Percentiles rank a stretch among this genome's conserved stretches.
Conservation (phyloP, 1,284 basidiomycete species). For the Erythrobasidium hasegawianum region DNA sequence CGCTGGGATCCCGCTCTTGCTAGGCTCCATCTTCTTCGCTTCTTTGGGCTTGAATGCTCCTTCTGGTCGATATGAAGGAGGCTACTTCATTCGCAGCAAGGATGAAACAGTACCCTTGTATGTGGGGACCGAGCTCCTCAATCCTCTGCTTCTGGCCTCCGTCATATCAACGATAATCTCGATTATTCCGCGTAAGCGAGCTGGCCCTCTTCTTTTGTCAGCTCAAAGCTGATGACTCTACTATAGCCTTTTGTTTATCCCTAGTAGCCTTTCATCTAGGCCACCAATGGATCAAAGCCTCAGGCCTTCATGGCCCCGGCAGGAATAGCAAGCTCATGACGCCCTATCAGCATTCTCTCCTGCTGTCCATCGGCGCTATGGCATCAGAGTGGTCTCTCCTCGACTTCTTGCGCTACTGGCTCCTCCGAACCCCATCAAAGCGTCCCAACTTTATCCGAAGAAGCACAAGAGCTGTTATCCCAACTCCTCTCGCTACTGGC, state of each 20-base stretch:
- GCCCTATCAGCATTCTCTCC: conserved; percentile 1
- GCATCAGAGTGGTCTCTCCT: not conserved
- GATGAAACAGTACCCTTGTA: not conserved
- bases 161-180: not conserved
- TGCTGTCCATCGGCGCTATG: not conserved
- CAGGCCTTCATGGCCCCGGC: not conserved
- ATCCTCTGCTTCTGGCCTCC: not conserved
- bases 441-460: not conserved
- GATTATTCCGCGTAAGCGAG: not conserved
- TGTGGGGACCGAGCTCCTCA: not conserved
- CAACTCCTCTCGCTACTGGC: not conserved
- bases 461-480: not conserved
- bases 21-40: not conserved
- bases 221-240: no score
- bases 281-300: conserved; percentile 2
- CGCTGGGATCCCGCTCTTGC: not conserved
- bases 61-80: not conserved
- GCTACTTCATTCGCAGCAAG: conserved; percentile 1
- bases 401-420: not conserved
- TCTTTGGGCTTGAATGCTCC: not conserved
- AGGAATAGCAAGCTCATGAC: not conserved
- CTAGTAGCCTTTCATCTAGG: not conserved
- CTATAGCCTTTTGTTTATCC: not conserved
- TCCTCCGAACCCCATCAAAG: not conserved
- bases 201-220: no score